phyloP scores from a whole-genome alignment of 352 stramenopile genomes.

The Phytophthora sp. region DNA sequence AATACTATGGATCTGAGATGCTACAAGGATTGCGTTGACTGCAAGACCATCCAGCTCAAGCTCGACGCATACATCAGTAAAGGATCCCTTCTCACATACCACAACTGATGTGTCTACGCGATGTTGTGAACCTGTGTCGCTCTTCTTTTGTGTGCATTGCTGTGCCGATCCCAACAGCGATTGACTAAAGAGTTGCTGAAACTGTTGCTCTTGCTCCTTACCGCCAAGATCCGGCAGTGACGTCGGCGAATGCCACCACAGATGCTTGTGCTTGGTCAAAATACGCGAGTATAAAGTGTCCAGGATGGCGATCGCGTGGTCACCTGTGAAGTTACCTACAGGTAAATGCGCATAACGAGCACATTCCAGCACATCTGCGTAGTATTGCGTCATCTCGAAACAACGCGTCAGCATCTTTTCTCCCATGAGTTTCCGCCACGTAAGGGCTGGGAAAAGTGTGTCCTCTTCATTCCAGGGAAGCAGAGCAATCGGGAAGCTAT shows the following conservation, averaged over 20 bases:
- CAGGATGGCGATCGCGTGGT: constrained; percentile 92
- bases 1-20: constrained; percentile 74
- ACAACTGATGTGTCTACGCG: constrained; percentile 60
- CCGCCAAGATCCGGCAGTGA: constrained; percentile 92
- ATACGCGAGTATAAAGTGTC: constrained; percentile 94
- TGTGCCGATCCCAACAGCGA: constrained; percentile 42
- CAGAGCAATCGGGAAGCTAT: constrained; percentile 93
- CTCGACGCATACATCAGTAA: constrained; percentile 82
- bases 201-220: constrained; percentile 88
- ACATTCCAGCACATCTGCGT: constrained; percentile 89
- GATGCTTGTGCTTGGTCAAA: constrained; percentile 92
- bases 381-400: constrained; percentile 88
- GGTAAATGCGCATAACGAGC: constrained; percentile 93
- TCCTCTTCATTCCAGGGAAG: constrained; percentile 87
- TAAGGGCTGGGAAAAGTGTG: constrained; percentile 88
- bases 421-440: constrained; percentile 92
- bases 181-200: constrained; percentile 67
- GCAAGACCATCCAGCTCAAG: constrained; percentile 76
- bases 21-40: constrained; percentile 79
- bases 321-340: constrained; percentile 93
- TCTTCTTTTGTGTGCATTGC: constrained; percentile 17
- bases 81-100: constrained; percentile 93
- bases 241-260: constrained; percentile 95
- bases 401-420: constrained; percentile 78
- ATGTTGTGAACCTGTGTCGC: constrained; percentile 33